Conservation (phyloP, 2,329 filamentous ascomycete genomes). For the Corynespora cassiicola region DNA sequence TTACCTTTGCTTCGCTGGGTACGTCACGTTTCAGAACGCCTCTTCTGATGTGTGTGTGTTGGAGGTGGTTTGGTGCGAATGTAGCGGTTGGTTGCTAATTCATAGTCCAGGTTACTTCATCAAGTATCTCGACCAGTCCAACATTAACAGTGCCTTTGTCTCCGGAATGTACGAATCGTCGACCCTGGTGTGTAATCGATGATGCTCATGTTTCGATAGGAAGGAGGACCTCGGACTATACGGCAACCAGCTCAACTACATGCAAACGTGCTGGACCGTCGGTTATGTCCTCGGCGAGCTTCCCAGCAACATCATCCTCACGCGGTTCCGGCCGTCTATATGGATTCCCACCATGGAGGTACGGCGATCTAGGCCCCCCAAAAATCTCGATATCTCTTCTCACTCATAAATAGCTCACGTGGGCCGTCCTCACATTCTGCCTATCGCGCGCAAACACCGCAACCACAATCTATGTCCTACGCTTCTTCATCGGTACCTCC, state of each 20-base stretch:
- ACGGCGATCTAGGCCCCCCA: constrained; percentile 14
- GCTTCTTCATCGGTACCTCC: constrained; percentile 56
- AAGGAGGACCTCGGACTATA: constrained; percentile 61
- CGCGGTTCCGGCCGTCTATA: constrained; percentile 53
- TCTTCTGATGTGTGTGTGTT: too few species aligned
- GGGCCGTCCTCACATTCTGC: constrained; percentile 57
- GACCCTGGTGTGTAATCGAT: constrained; percentile 4
- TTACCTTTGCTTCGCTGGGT: constrained; percentile 56
- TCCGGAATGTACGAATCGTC: constrained; percentile 35
- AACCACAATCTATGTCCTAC: constrained; percentile 54
- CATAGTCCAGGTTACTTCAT: constrained; percentile 54
- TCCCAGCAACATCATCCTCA: constrained; percentile 60
- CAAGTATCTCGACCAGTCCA: constrained; percentile 56
- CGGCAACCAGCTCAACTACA: constrained; percentile 63
- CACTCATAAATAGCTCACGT: constrained; percentile 53
- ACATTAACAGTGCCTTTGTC: constrained; percentile 44
- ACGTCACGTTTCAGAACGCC: constrained; percentile 7
- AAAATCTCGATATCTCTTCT: too few species aligned
- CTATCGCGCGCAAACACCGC: constrained; percentile 49
- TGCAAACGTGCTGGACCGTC: constrained; percentile 64
- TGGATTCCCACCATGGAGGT: constrained; percentile 58
- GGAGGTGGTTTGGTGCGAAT: too few species aligned
- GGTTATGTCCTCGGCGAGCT: constrained; percentile 65
- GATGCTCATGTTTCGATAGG: constrained; percentile 33
- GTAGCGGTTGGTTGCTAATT: not conserved